phyloP scores from a whole-genome alignment of 1,139 yeast species.

The Yamadazyma diospyri region DNA sequence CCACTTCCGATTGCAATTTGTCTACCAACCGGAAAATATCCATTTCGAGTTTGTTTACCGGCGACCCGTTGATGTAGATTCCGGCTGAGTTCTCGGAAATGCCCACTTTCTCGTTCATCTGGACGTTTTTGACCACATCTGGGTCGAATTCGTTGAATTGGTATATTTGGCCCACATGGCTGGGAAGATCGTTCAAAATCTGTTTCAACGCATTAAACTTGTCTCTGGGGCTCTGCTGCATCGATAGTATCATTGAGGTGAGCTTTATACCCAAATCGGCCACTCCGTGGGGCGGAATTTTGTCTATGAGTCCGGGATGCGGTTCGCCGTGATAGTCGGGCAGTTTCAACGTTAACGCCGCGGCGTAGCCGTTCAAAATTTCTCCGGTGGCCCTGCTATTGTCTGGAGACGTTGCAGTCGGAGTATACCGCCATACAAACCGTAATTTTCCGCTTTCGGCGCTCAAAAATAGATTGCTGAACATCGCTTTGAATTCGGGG shows the following conservation, averaged over 20 bases:
- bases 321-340: conserved; percentile 45
- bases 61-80: conserved; percentile 61
- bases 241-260: conserved; percentile 37
- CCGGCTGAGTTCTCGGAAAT: conserved; percentile 44
- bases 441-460: conserved; percentile 65
- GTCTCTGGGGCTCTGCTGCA: conserved; percentile 1
- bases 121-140: conserved; percentile 19
- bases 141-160: conserved; percentile 8
- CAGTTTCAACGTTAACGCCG: conserved; percentile 38
- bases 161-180: conserved; percentile 2
- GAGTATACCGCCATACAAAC: conserved; percentile 72
- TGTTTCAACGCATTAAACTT: conserved; percentile 31
- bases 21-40: conserved; percentile 43
- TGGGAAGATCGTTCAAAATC: conserved; percentile 14
- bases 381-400: no score
- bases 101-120: conserved; percentile 31
- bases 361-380: conserved; percentile 62
- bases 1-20: conserved; percentile 34
- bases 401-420: conserved; percentile 21
- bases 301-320: conserved; percentile 47
- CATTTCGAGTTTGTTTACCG: conserved; percentile 37
- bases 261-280: conserved; percentile 41
- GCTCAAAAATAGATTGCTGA: conserved; percentile 55
- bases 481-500: conserved; percentile 50
- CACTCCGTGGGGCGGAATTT: background rate